phyloP scores from a whole-genome alignment of 306 rosid genomes.

The Cajanus cajan region DNA sequence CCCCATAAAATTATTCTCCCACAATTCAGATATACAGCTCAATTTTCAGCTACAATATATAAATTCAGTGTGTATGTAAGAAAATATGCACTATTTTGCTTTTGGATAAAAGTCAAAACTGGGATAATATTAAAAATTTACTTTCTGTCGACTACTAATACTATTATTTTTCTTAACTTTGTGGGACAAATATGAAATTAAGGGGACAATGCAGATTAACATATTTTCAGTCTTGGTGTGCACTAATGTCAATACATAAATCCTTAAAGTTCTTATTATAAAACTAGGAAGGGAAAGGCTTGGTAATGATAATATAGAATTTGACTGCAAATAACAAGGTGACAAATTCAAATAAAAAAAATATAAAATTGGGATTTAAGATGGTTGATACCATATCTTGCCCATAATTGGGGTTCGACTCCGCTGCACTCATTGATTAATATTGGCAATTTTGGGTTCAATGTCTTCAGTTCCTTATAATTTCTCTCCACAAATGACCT shows the following conservation, averaged over 20 bases:
- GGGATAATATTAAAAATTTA: not conserved
- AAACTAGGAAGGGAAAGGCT: not conserved
- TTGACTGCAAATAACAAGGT: not conserved
- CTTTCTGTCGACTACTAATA: not conserved
- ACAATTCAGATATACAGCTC: not conserved
- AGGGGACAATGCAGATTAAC: not conserved
- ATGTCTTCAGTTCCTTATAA: slow-evolving; percentile 77
- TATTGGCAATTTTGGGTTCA: slow-evolving; percentile 87
- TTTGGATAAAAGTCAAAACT: not conserved
- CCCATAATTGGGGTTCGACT: slow-evolving; percentile 88
- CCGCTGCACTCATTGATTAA: slow-evolving; percentile 92
- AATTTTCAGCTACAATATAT: not conserved
- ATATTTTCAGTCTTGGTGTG: not conserved
- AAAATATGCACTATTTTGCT: too few species aligned
- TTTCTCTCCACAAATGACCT: slow-evolving; percentile 86
- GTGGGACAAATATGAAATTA: not conserved
- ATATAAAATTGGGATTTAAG: not conserved
- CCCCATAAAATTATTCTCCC: not conserved
- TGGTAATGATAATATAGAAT: not conserved
- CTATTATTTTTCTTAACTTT: not conserved
- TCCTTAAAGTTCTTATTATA: not conserved
- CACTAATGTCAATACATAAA: not conserved
- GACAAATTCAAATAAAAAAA: slow-evolving; percentile 11
- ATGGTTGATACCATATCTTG: slow-evolving; percentile 75
- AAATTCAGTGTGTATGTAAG: too few species aligned